These are phyloP conservation scores for Akanthomyces lecanii DNA, from an alignment of 2,329 filamentous ascomycete species.

Conservation along the genomic window DNA sequence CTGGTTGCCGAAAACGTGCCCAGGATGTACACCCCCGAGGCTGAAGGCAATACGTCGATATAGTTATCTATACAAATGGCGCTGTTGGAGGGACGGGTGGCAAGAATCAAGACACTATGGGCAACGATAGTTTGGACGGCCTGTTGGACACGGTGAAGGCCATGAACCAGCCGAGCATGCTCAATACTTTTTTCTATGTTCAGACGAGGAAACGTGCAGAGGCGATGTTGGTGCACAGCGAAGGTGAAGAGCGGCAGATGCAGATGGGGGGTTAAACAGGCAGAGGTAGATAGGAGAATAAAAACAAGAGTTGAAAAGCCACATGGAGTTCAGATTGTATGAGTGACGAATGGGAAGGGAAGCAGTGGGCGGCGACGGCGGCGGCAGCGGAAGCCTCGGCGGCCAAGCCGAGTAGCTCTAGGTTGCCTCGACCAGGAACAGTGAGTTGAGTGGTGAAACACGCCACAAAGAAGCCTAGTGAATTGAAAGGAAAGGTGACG, in stretches of 20 bases:
- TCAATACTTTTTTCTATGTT: conserved; percentile 6
- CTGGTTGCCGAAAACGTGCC: not conserved
- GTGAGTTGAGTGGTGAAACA: not conserved
- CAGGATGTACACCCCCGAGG: not conserved
- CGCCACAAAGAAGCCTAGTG: not conserved
- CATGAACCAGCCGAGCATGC: not conserved
- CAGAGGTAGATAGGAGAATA: conserved; percentile 8
- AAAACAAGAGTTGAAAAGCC: conserved; percentile 4
- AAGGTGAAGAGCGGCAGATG: conserved; percentile 5
- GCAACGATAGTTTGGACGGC: not conserved
- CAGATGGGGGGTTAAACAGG: not conserved
- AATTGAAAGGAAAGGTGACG: not conserved
- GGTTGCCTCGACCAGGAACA: not conserved
- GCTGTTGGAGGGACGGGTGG: conserved; percentile 1
- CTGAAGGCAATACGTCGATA: not conserved
- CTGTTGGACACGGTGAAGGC: conserved; percentile 13
- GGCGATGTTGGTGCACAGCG: not conserved
- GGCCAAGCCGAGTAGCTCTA: not conserved
- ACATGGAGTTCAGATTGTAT: not conserved
- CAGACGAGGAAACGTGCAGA: not conserved
- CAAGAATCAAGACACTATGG: conserved; percentile 5
- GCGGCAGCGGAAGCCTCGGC: not conserved
- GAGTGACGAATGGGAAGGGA: not conserved
- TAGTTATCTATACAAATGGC: not conserved
- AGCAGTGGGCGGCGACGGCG: not conserved